Conservation (phyloP, 768 basidiomycete genomes). For the Termitomyces sp. region DNA sequence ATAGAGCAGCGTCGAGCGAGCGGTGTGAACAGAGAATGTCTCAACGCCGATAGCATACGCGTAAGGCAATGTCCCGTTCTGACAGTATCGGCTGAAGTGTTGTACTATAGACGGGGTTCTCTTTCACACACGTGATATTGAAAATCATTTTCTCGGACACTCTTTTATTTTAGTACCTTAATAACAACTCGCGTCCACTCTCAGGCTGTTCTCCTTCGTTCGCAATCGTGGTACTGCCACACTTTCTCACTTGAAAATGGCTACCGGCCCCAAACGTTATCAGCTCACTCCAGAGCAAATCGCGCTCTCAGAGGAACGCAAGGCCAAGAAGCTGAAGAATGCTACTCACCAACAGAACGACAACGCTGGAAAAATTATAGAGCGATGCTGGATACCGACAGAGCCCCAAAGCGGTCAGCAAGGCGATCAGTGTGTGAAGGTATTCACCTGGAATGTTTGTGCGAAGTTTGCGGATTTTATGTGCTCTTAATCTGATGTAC, state of each 20-base stretch:
- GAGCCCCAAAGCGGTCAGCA: constrained; percentile 14
- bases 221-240: constrained; percentile 4
- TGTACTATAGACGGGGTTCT: too few species aligned
- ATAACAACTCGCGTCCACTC: not conserved
- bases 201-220: constrained; percentile 3
- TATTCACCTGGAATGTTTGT: constrained; percentile 86
- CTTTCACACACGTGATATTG: not conserved
- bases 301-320: constrained; percentile 48
- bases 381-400: constrained; percentile 37
- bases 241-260: constrained; percentile 7
- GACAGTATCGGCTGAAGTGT: not conserved
- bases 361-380: constrained; percentile 21
- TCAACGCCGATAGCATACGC: constrained; percentile 12
- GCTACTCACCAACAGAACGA: constrained; percentile 8
- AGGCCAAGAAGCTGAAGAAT: constrained; percentile 30
- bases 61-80: not conserved
- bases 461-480: constrained; percentile 4
- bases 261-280: constrained; percentile 10
- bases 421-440: constrained; percentile 34
- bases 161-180: too few species aligned
- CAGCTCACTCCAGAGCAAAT: constrained; percentile 48
- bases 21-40: constrained; percentile 8
- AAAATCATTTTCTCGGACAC: not conserved
- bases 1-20: constrained; percentile 7
- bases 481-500: constrained; percentile 9